Evolutionary conservation across 23 red algal genomes (phyloP), one percentile per base, ranked within the genome.

Genomic region (Gracilaria vermiculophylla): DNA sequence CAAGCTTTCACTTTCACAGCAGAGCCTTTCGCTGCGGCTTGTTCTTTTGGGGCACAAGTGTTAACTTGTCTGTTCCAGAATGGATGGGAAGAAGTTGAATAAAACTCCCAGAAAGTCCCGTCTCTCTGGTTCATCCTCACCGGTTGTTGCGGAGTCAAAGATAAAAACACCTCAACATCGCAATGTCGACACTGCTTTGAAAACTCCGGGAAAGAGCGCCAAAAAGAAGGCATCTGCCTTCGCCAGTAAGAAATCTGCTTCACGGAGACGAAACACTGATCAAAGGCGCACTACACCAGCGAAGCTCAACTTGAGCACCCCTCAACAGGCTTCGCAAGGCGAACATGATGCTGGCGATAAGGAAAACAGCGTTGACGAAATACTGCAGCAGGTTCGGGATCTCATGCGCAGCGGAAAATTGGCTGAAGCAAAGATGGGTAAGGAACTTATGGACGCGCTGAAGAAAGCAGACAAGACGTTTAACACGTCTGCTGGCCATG

Each of bases 401-500:
- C 76, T 79, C 20, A 79, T 79, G 76, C 42, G 76, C 35, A 79
- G 76, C 21, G 76, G 76, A 28, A 79, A 79, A 40, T 24, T 79
- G 53, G 17, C 29, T 27, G 76, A 79, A 25, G 53, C 35, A 13
- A 60, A 79, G 27, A 60, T 42, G 34, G 49, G 76, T 10, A 60
- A 20, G 23, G 16, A 79, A 7, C 76, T 79, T 31, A 57, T 79
- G 53, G 76, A 79, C 33, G 76, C 76, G 19, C 49, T 79, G 12
- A 79, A 58, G 34, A 79, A 79, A 32, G 76, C 76, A 52, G 76
- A 79, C 53, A 50, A 79, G 35, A 60, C 49, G 4, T 79, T 79
- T 17, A 60, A 79, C 29, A 54, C 49, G 10, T 39, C 49, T n/a
- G n/a, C 53, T 23, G 49, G 20, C 7, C 76, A 58, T 14, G 53